These are phyloP conservation scores for Fusarium proliferatum DNA, from an alignment of 2,329 filamentous ascomycete species.

Conservation along the genomic window DNA sequence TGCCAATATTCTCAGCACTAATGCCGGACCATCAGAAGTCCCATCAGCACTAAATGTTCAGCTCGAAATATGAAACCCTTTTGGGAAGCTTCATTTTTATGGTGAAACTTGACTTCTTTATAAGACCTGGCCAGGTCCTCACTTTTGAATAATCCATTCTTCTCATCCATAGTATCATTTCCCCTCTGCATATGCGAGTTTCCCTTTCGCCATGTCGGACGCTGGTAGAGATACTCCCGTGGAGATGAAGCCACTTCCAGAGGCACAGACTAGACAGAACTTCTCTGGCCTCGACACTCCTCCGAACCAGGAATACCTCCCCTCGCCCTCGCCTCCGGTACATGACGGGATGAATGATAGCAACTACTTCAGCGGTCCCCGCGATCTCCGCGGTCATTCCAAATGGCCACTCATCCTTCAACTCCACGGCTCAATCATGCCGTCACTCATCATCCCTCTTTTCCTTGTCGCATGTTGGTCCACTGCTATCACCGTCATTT, in stretches of 20 bases:
- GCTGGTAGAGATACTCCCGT: background rate
- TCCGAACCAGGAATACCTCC: rapidly evolving
- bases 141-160: rapidly evolving
- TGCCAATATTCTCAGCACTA: background rate
- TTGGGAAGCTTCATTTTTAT: background rate
- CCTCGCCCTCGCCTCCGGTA: background rate
- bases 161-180: background rate
- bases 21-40: background rate
- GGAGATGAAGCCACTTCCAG: background rate
- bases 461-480: constrained; percentile 72
- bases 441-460: constrained; percentile 78
- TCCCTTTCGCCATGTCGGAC: background rate
- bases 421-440: constrained; percentile 79
- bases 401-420: constrained; percentile 81
- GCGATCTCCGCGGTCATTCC: constrained; percentile 77
- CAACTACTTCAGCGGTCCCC: constrained; percentile 73
- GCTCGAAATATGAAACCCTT: background rate
- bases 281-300: background rate
- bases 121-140: rapidly evolving
- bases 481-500: constrained; percentile 71
- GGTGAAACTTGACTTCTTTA: background rate
- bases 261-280: background rate
- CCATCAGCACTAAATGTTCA: background rate
- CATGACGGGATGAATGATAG: constrained; percentile 48
- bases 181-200: rapidly evolving